phyloP scores from a whole-genome alignment of 1,139 yeast genomes.

The Candida sp. region DNA sequence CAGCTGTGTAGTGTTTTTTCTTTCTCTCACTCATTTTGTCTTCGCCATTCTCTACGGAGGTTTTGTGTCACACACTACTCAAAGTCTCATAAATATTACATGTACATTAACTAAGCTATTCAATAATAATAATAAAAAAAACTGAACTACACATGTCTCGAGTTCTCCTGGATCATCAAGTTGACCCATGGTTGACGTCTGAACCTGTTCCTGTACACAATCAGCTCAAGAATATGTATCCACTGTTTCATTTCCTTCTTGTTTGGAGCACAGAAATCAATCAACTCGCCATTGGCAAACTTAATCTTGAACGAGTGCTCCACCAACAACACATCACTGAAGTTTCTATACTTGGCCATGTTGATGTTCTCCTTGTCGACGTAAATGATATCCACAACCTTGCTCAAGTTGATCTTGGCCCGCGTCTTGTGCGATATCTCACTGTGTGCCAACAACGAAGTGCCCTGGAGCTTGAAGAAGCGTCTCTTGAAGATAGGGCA shows the following conservation, averaged over 20 bases:
- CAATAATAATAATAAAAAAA: too few species aligned
- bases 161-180: conserved; percentile 33
- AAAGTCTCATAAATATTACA: too few species aligned
- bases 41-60: neutral
- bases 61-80: too few species aligned
- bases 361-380: conserved; percentile 48
- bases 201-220: conserved; percentile 56
- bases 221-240: conserved; percentile 56
- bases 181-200: conserved; percentile 78
- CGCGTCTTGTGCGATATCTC: conserved; percentile 65
- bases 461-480: conserved; percentile 63
- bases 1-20: neutral
- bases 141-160: neutral
- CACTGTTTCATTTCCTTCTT: conserved; percentile 57
- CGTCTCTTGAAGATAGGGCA: conserved; percentile 65
- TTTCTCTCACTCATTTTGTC: neutral
- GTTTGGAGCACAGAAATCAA: conserved; percentile 72
- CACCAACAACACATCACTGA: conserved; percentile 65
- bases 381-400: conserved; percentile 58
- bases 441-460: conserved; percentile 66
- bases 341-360: conserved; percentile 49
- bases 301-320: conserved; percentile 67
- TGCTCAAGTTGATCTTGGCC: conserved; percentile 68
- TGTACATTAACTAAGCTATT: too few species aligned
- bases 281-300: conserved; percentile 71